Evolutionary conservation across 2,329 filamentous ascomycete genomes (phyloP), one percentile per base, ranked within the genome.

Genomic region (Fusarium chuoi): DNA sequence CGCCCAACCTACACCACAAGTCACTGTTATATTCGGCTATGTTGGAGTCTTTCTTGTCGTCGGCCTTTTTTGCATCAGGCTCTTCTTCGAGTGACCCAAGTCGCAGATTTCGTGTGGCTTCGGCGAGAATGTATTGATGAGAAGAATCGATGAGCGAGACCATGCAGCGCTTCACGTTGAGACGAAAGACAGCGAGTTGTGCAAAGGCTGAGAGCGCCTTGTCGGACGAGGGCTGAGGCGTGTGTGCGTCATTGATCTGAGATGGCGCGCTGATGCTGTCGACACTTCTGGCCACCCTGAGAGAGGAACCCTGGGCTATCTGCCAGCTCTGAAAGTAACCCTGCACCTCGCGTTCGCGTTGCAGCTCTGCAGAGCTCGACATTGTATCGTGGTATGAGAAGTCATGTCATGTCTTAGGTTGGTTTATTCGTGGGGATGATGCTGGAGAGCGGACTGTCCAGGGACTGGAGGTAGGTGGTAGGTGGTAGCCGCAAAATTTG

Each of bases 51-150:
- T 59, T 33, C 11, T 36, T 20, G 15, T 36, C 56, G 54, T 24
- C n/a, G 14, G 57, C 36, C 13, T 60, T 28, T 2, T 52, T 18
- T 1, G 36, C 28, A 9, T 26, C 28, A 2, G 13, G 11, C 5
- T 68, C 57, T 4, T 70, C 45, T 15, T 81, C 81, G 6, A 79
- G 75, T 28, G 81, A 67, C 8, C 71, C 80, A 12, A 87, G 77
- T 10, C 84, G 83, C 7, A 87, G 71, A 3, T 83, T 85, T 51
- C 82, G 82, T 3, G 87, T 88, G 14, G 85, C 84, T 73, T 89
- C 87, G 42, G 86, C 86, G 46, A 89, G 82, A 55, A 89, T 84
- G 62, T 85, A 87, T 78, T 89, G 86, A 17, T 80, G 82, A 7
- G 81, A 78, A 10, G 79, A 78, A 68, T 86, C 85, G 58, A 88